Evolutionary conservation across 2,329 filamentous ascomycete genomes (phyloP).

Genomic region (Aspergillus sp.): DNA sequence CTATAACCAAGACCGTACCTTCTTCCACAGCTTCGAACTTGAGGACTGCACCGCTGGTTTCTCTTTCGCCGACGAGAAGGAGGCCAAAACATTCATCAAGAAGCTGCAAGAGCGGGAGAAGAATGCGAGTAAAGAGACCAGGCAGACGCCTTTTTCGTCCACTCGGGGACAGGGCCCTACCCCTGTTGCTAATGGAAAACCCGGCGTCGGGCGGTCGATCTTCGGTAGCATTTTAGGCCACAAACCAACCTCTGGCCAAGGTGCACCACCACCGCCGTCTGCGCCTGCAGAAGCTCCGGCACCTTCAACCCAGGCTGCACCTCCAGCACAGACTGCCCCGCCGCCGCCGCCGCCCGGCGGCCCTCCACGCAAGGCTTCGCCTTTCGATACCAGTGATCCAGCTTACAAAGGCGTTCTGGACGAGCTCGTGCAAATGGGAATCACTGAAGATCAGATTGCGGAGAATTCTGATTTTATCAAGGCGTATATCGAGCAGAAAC

Average conservation of each 20-base stretch:
- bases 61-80: constrained; percentile 93
- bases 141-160: constrained; percentile 60
- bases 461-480: constrained; percentile 61
- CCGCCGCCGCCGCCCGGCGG: constrained; percentile 17
- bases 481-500: constrained; percentile 56
- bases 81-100: constrained; percentile 93
- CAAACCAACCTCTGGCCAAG: constrained; percentile 37
- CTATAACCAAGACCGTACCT: constrained; percentile 95
- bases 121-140: constrained; percentile 83
- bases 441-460: constrained; percentile 58
- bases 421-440: constrained; percentile 55
- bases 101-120: constrained; percentile 96
- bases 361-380: constrained; percentile 29
- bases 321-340: constrained; percentile 26
- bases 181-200: constrained; percentile 35
- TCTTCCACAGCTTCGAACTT: constrained; percentile 95
- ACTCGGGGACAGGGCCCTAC: constrained; percentile 40
- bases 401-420: constrained; percentile 52
- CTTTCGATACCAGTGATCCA: constrained; percentile 54
- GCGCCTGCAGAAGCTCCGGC: constrained; percentile 15
- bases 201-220: constrained; percentile 42
- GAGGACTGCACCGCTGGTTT: constrained; percentile 84
- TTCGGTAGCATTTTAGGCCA: constrained; percentile 43
- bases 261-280: constrained; percentile 15
- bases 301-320: constrained; percentile 20